Evolutionary conservation across 495 filamentous ascomycete species (phyloP), one percentile per base, ranked within the genome.

Genomic region (Podospora fimiseda): DNA sequence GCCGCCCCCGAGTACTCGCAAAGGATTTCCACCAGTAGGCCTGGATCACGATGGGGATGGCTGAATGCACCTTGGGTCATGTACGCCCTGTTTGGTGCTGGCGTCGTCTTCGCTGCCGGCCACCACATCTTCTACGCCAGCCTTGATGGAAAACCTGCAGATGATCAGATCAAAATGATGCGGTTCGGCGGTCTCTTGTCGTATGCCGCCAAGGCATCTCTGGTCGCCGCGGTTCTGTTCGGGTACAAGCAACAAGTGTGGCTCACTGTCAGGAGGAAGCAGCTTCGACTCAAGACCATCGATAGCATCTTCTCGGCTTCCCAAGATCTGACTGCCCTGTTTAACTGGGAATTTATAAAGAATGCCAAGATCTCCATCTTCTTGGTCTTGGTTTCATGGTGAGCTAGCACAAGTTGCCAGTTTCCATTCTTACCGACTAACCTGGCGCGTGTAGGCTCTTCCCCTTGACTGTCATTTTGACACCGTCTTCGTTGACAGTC

Each of bases 221-320:
- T 66, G 18, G 48, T 62, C 15, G 47, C 60, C 3, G 55, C 63
- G 16, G 55, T 66, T 36, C 27, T 66, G n/a, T 66, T 66, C 38
- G 56, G 57, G 8, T 61, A 65, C 53, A 49, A 52, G 11, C 63
- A 66, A 54, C 63, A 63, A 48, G 55, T 59, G 18, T 66, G 63
- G 63, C 55, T 56, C 2, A 66, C 63, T 1, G 60, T 59, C 23
- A 59, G 50, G 48, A 51, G 46, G 37, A 61, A 61, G 38, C 51
- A 38, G 2, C 36, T 66, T 24, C 50, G 46, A 27, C 53, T 66
- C 7, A 48, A 47, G 36, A 59, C 65, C 47, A 60, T 71, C 19
- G 67, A 70, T 51, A 62, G 64, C 22, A 39, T 71, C 15, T 70
- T 70, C 43, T 57, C 66, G 2, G 64, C 63, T 2, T 56, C 60